Conservation (phyloP, 2,329 filamentous ascomycete genomes). For the Nigrospora sphaerica region DNA sequence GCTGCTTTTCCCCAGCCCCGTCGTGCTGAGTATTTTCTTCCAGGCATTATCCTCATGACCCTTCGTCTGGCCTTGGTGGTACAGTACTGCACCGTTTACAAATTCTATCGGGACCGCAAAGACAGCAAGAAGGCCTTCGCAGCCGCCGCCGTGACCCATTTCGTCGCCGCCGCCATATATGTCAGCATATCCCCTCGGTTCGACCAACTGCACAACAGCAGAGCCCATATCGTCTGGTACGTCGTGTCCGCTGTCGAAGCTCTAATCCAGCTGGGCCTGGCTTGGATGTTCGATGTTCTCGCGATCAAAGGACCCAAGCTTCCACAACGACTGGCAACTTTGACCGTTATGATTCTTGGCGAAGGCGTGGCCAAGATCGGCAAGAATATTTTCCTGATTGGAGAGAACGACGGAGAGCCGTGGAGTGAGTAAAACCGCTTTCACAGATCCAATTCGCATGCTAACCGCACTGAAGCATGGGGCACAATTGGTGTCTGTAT, state of each 20-base stretch:
- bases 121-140: slow-evolving; percentile 24
- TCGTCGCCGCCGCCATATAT: slow-evolving; percentile 28
- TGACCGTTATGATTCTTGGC: slow-evolving; percentile 60
- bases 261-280: slow-evolving; percentile 40
- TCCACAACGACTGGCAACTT: slow-evolving; percentile 54
- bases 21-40: background rate
- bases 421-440: slow-evolving; percentile 25
- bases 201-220: slow-evolving; percentile 18
- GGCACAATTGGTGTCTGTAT: slow-evolving; percentile 30
- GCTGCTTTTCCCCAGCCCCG: background rate
- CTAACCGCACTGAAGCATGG: background rate
- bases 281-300: slow-evolving; percentile 45
- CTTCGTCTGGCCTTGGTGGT: slow-evolving; percentile 42
- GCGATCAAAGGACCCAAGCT: slow-evolving; percentile 56
- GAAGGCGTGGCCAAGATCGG: slow-evolving; percentile 53
- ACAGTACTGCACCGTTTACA: slow-evolving; percentile 42
- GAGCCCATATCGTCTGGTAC: slow-evolving; percentile 39
- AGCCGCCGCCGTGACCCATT: slow-evolving; percentile 25
- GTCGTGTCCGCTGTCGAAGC: slow-evolving; percentile 46
- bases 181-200: slow-evolving; percentile 32
- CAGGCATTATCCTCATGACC: slow-evolving; percentile 37
- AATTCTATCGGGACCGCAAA: slow-evolving; percentile 24
- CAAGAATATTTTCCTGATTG: slow-evolving; percentile 39
- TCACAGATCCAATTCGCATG: fast-evolving
- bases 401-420: slow-evolving; percentile 22